These are phyloP conservation scores for Lasiodiplodia sp. DNA, from an alignment of 2,329 filamentous ascomycete species.

Conservation along the genomic window DNA sequence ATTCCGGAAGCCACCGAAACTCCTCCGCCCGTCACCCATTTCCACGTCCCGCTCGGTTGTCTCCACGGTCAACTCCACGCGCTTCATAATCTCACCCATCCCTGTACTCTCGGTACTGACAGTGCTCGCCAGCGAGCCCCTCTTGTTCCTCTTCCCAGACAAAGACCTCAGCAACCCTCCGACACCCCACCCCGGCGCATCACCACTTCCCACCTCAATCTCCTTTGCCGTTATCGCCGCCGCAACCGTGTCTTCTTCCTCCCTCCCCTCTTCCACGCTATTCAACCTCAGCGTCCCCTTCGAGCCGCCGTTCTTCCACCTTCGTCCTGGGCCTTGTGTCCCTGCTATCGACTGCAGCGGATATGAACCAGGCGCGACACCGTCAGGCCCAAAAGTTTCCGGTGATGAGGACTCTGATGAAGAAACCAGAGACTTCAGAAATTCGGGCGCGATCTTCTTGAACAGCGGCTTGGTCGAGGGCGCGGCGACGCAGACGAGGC, in stretches of 20 bases:
- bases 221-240: neutral
- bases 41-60: constrained; percentile 4
- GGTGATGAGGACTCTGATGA: neutral
- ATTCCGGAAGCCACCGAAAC: neutral
- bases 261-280: neutral
- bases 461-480: constrained; percentile 34
- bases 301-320: neutral
- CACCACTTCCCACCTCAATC: too few relatives aligned
- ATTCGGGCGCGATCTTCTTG: constrained; percentile 13
- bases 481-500: constrained; percentile 48
- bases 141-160: neutral
- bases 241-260: neutral
- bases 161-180: neutral
- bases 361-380: neutral
- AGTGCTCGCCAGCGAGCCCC: neutral
- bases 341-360: neutral
- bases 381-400: neutral
- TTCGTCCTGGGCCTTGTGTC: neutral
- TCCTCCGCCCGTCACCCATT: neutral
- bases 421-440: neutral
- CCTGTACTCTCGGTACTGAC: neutral
- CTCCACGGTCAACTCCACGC: constrained; percentile 3
- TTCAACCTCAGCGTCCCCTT: neutral
- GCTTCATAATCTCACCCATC: neutral
- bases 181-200: neutral